Percentiles rank a stretch among this genome's conserved stretches.
phyloP scores from a whole-genome alignment of 129 eudicot genomes.

The Flaveria linearis region DNA sequence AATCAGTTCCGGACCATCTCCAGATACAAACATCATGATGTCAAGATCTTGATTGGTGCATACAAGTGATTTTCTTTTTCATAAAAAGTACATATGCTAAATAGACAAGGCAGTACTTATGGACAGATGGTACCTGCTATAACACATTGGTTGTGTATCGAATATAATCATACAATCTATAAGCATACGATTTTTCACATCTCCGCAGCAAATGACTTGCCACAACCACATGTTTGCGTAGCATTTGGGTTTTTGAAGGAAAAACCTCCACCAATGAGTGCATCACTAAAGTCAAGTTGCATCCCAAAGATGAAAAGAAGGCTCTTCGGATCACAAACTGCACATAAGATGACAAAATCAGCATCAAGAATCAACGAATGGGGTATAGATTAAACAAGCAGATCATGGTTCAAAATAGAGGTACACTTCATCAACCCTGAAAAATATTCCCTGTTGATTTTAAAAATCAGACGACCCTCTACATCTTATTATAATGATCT shows the following conservation, averaged over 20 bases:
- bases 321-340: constrained; percentile 99
- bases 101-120: constrained; percentile 18
- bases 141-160: constrained; percentile 15
- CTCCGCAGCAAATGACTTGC: constrained; percentile 92
- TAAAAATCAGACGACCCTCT: not conserved
- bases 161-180: constrained; percentile 13
- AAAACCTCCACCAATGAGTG: constrained; percentile 98
- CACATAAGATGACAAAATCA: constrained; percentile 22
- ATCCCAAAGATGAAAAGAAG: constrained; percentile 89
- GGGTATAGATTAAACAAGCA: not conserved
- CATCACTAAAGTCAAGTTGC: constrained; percentile 97
- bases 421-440: not conserved
- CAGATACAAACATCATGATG: too few species aligned
- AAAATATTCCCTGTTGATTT: not conserved
- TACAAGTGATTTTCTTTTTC: not conserved
- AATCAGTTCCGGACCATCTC: too few species aligned
- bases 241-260: constrained; percentile 95
- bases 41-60: too few species aligned
- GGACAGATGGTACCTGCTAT: constrained; percentile 11
- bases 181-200: constrained; percentile 42
- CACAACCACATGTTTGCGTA: constrained; percentile 97
- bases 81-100: constrained; percentile 8
- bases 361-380: constrained; percentile 14
- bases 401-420: not conserved
- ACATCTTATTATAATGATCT: not conserved